Evolutionary conservation across 2,329 filamentous ascomycete genomes (phyloP), one percentile per base, ranked within the genome.

Genomic region (Epichloe aotearoae): DNA sequence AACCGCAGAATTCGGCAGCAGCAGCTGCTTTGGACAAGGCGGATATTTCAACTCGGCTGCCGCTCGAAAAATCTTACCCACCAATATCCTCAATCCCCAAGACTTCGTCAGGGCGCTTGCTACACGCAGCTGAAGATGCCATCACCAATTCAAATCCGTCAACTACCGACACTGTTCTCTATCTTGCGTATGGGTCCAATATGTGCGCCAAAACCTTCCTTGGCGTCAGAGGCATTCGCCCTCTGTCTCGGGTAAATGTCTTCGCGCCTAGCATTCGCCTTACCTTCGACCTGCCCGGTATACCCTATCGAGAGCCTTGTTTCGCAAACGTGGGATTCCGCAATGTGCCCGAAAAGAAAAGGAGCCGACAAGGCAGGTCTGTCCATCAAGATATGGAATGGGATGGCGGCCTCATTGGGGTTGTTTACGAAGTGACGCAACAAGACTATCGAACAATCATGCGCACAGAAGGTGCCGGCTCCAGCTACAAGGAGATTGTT

Each of bases 181-280:
- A 91, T 65, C 79, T 91, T 20, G 91, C 90, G 11, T 97, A 96
- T 64, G 93, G 91, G 57, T 95, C 89, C 49, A 97, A 97, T 65
- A 78, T 97, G 54, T 81, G 77, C 54, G 80, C 83, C 14, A 72
- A 88, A 64, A 94, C 86, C 0, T 96, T 97, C 66, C 75, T 83
- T 46, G 86, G 85, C 52, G 72, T 68, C 53, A 83, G 91, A 49
- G 84, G 84, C 53, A 91, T 97, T 67, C 79, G 78, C 26, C 93
- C 93, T 0, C 61, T 97, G 14, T 88, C 87, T 39, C 79, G 86
- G 55, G 69, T 90, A 61, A 89, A 89, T 61, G 91, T 95, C 7
- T 78, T 84, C 5, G 88, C 88, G 2, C 93, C 93, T 0, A 76
- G 79, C 5, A 73, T 97, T 46, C 75, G 79, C 47, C 73, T 98